Percentiles rank a stretch among this genome's conserved stretches.
These are phyloP conservation scores for Globisporangium paddicum DNA, from an alignment of 352 stramenopile species.

Conservation along the genomic window DNA sequence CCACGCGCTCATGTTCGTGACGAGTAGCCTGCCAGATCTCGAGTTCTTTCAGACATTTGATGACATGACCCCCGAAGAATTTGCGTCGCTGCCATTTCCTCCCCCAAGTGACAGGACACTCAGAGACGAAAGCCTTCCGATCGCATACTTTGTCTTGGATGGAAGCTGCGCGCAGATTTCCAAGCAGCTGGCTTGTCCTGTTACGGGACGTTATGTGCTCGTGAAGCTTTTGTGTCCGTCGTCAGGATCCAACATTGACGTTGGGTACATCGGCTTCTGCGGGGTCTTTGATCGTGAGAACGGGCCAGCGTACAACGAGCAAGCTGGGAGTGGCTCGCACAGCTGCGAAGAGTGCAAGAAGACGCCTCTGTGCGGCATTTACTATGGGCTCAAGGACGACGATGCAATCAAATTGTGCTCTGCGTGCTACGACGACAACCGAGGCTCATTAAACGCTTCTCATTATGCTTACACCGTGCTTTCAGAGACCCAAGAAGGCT, in stretches of 20 bases:
- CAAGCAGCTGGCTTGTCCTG: conserved; percentile 63
- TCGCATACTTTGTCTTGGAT: conserved; percentile 79
- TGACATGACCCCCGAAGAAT: conserved; percentile 70
- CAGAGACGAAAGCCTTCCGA: conserved; percentile 57
- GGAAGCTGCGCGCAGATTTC: conserved; percentile 70
- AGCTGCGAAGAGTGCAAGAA: conserved; percentile 65
- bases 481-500: conserved; percentile 27
- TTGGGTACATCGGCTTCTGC: conserved; percentile 78
- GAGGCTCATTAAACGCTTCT: conserved; percentile 39
- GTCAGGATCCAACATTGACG: conserved; percentile 73
- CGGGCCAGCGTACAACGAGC: conserved; percentile 73
- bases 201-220: conserved; percentile 73
- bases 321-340: conserved; percentile 21
- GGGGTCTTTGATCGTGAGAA: conserved; percentile 79
- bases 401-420: conserved; percentile 56
- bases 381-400: conserved; percentile 61
- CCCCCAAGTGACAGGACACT: conserved; percentile 37
- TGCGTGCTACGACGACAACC: conserved; percentile 77
- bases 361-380: conserved; percentile 34
- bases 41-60: conserved; percentile 50
- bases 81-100: conserved; percentile 65
- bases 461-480: conserved; percentile 40
- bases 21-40: conserved; percentile 53
- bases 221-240: conserved; percentile 72
- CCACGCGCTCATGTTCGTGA: conserved; percentile 65